Evolutionary conservation across 2,329 filamentous ascomycete genomes (phyloP).

Genomic region (Amesomyces nigricolor): DNA sequence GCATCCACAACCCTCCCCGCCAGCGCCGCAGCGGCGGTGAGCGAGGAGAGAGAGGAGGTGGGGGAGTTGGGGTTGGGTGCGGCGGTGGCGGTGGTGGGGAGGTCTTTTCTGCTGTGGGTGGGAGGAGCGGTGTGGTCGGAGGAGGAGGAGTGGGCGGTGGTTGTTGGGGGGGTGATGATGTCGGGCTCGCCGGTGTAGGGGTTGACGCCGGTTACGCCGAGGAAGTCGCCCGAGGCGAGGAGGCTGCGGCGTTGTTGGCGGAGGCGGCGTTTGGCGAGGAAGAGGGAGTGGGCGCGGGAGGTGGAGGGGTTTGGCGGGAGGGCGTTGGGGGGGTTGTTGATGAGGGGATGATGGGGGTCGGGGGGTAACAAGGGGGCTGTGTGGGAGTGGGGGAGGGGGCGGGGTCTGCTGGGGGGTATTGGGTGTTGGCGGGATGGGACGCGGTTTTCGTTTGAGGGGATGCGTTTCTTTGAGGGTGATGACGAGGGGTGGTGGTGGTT

Average conservation of each 20-base stretch:
- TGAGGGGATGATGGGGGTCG: neutral
- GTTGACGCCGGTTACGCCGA: conserved; percentile 55
- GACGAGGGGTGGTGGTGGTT: neutral
- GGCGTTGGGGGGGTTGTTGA: neutral
- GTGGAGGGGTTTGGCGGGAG: neutral
- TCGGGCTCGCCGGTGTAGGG: conserved; percentile 51
- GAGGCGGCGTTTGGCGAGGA: conserved; percentile 33
- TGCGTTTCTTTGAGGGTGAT: neutral
- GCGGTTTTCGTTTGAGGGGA: neutral
- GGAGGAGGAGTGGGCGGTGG: conserved; percentile 34
- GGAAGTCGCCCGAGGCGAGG: conserved; percentile 52
- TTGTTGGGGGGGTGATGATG: conserved; percentile 45
- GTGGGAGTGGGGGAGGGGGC: neutral
- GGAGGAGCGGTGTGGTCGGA: neutral
- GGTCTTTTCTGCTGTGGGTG: neutral
- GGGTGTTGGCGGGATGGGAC: neutral
- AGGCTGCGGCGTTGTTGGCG: conserved; percentile 41
- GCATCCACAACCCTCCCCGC: too few relatives aligned
- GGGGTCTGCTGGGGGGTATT: neutral
- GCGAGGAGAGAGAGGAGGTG: too few relatives aligned
- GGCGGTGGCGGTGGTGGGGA: neutral
- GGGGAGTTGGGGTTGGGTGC: too few relatives aligned
- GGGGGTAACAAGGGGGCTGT: neutral
- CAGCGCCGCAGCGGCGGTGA: too few relatives aligned
- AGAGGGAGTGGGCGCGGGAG: conserved; percentile 19